Evolutionary conservation across 768 basidiomycete genomes (phyloP).

Genomic region (Calocybe gangraenosa): DNA sequence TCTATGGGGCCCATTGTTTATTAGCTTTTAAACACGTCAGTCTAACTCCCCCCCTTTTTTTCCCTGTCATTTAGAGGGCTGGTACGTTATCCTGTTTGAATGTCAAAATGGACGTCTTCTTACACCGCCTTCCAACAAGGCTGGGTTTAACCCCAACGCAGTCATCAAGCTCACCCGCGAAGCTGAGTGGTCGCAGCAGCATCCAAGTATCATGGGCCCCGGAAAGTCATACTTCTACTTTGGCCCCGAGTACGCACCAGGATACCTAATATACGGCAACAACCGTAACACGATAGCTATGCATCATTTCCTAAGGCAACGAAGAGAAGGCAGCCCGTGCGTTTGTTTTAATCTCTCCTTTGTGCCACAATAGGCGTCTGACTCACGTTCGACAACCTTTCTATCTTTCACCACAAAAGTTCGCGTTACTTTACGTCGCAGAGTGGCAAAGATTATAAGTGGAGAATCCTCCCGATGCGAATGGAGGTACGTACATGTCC

Average conservation of each 20-base stretch:
- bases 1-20: slow-evolving; percentile 12
- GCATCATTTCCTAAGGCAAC: slow-evolving; percentile 52
- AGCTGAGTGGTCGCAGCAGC: slow-evolving; percentile 59
- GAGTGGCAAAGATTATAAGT: slow-evolving; percentile 69
- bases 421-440: slow-evolving; percentile 74
- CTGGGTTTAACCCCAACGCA: slow-evolving; percentile 52
- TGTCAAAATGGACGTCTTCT: background rate
- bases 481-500: slow-evolving; percentile 56
- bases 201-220: slow-evolving; percentile 77
- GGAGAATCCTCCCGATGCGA: slow-evolving; percentile 57
- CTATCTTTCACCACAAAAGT: slow-evolving; percentile 33
- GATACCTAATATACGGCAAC: slow-evolving; percentile 69
- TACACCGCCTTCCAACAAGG: slow-evolving; percentile 29
- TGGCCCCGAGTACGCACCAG: slow-evolving; percentile 57
- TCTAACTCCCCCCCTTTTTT: slow-evolving; percentile 12
- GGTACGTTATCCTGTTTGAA: background rate
- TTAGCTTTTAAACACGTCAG: slow-evolving; percentile 9
- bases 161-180: slow-evolving; percentile 66
- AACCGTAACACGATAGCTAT: slow-evolving; percentile 51
- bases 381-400: slow-evolving; percentile 5
- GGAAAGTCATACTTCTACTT: slow-evolving; percentile 72
- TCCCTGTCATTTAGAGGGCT: background rate
- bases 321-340: slow-evolving; percentile 64
- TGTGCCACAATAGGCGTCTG: background rate
- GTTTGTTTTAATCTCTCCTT: slow-evolving; percentile 5